A percentile compares a stretch with the other conserved stretches of the same genome.
These are phyloP conservation scores for Russula griseocarnosa DNA, from an alignment of 768 basidiomycete species.

Conservation along the genomic window DNA sequence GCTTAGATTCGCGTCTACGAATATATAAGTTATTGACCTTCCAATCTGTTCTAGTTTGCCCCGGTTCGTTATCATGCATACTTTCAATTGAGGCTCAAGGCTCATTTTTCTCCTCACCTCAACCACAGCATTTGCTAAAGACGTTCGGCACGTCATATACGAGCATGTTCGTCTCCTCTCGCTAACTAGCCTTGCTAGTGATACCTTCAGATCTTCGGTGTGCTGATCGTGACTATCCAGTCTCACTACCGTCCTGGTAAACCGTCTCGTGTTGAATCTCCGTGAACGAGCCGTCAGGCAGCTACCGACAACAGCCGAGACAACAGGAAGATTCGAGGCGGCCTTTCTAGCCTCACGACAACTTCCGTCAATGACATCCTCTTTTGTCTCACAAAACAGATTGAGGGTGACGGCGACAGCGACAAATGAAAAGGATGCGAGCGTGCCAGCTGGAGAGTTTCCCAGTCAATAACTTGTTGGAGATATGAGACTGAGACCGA, in stretches of 20 bases:
- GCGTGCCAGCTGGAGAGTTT: neutral
- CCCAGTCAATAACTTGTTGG: no score
- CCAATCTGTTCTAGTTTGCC: conserved; percentile 5
- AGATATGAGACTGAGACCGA: no score
- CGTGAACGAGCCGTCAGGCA: neutral
- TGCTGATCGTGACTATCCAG: neutral
- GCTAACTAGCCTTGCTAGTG: neutral
- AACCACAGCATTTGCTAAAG: conserved; percentile 7
- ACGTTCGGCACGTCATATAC: conserved; percentile 3
- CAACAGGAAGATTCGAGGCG: conserved; percentile 6
- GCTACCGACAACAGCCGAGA: conserved; percentile 3
- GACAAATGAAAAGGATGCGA: neutral
- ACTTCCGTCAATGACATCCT: neutral
- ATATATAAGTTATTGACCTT: neutral
- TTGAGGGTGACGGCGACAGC: neutral
- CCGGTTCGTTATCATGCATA: conserved; percentile 1
- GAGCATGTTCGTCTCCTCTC: conserved; percentile 18
- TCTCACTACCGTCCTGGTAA: conserved; percentile 13
- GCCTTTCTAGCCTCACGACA: neutral
- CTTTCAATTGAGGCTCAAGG: neutral
- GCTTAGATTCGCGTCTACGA: neutral
- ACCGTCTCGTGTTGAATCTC: conserved; percentile 23
- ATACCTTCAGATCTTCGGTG: neutral
- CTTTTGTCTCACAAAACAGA: neutral
- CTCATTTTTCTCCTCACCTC: neutral